Evolutionary conservation across 176 grass and related monocot genomes (phyloP).

Genomic region (Ensete ventricosum): DNA sequence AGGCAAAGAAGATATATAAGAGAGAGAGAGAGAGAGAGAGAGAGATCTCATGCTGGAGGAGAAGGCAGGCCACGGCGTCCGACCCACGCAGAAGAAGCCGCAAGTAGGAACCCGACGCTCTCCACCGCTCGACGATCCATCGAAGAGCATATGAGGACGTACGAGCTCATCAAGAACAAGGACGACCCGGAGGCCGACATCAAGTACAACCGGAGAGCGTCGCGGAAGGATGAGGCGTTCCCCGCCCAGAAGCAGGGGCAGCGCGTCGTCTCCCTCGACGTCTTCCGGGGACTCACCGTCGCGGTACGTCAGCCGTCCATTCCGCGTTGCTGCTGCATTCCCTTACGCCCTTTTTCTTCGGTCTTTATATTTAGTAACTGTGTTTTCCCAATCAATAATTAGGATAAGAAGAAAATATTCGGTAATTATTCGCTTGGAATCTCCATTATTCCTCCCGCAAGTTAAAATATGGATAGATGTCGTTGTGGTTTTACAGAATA

Average conservation of each 20-base stretch:
- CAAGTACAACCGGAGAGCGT: not conserved
- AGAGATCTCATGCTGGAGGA: too few relatives aligned
- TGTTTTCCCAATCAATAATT: not conserved
- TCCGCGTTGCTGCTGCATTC: not conserved
- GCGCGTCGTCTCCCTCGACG: constrained; percentile 66
- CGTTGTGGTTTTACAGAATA: too few relatives aligned
- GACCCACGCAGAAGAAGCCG: too few relatives aligned
- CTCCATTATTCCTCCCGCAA: too few relatives aligned
- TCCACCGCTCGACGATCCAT: not conserved
- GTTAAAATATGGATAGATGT: too few relatives aligned
- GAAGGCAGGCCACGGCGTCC: too few relatives aligned
- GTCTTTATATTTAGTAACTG: not conserved
- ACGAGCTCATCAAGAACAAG: constrained; percentile 48
- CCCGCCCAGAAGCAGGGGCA: not conserved
- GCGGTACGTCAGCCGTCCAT: constrained; percentile 24
- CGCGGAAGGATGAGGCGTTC: constrained; percentile 33
- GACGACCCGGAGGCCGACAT: constrained; percentile 25
- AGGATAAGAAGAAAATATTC: too few relatives aligned
- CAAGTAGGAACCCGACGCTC: too few relatives aligned
- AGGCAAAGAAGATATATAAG: too few relatives aligned
- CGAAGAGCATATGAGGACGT: constrained; percentile 21
- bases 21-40: too few relatives aligned
- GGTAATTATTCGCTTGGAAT: too few relatives aligned
- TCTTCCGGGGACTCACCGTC: constrained; percentile 60
- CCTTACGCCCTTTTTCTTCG: not conserved